Conservation (phyloP, 2,329 filamentous ascomycete genomes). For the Beauveria sp. region DNA sequence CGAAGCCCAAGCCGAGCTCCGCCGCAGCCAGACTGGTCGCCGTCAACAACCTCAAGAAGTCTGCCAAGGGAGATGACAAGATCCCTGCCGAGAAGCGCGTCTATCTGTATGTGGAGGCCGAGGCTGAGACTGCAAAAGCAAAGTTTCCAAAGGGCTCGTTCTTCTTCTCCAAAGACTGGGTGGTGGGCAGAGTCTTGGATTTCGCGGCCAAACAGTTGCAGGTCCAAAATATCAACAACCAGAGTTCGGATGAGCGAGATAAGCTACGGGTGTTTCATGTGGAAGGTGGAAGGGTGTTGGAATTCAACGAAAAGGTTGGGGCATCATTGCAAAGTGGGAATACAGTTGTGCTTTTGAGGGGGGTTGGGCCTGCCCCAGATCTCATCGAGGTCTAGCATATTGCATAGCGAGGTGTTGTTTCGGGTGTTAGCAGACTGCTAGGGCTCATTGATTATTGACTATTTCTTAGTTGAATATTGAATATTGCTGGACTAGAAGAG, state of each 20-base stretch:
- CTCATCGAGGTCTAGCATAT: constrained; percentile 49
- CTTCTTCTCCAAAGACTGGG: constrained; percentile 79
- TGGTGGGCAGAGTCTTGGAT: constrained; percentile 76
- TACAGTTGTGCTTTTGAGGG: constrained; percentile 79
- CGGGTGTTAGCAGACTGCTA: not conserved
- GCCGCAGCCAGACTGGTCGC: constrained; percentile 59
- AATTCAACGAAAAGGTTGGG: constrained; percentile 82
- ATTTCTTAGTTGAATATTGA: not conserved
- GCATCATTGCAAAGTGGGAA: constrained; percentile 69
- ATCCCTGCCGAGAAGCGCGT: constrained; percentile 75
- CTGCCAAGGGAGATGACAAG: constrained; percentile 83
- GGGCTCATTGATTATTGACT: not conserved
- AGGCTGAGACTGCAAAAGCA: constrained; percentile 73
- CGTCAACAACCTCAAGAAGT: constrained; percentile 72
- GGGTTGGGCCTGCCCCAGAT: constrained; percentile 72
- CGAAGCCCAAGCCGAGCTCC: constrained; percentile 55
- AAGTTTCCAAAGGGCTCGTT: constrained; percentile 78
- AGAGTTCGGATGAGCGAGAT: constrained; percentile 65
- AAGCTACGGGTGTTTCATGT: constrained; percentile 87
- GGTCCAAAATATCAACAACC: constrained; percentile 78
- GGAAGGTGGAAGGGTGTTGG: constrained; percentile 76
- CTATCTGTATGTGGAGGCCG: constrained; percentile 85
- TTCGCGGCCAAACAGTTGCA: constrained; percentile 69
- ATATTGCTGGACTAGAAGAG: not conserved
- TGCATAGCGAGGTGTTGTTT: constrained; percentile 4